A percentile compares a stretch with the other conserved stretches of the same genome.
These are phyloP conservation scores for Suillus fuscotomentosus DNA, from an alignment of 768 basidiomycete species.

Conservation along the genomic window DNA sequence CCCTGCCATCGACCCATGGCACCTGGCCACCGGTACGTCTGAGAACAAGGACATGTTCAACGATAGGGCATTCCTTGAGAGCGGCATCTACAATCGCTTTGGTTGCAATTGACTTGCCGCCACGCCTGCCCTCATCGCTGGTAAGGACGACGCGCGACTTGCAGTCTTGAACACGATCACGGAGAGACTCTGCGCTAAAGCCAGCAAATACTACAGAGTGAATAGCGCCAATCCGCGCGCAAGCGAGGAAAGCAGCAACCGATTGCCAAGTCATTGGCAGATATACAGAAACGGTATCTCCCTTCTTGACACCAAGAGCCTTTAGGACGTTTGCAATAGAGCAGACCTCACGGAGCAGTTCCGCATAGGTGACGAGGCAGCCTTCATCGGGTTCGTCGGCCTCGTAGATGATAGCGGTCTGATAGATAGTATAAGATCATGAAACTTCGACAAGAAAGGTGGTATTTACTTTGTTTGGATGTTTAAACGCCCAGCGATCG, in stretches of 20 bases:
- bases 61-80: conserved; percentile 75
- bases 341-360: conserved; percentile 90
- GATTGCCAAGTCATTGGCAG: conserved; percentile 96
- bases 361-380: conserved; percentile 70
- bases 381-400: conserved; percentile 91
- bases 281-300: conserved; percentile 92
- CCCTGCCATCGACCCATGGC: conserved; percentile 78
- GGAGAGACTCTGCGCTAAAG: conserved; percentile 91
- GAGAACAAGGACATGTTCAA: conserved; percentile 90
- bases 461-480: conserved; percentile 71
- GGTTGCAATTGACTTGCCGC: conserved; percentile 93
- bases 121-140: conserved; percentile 89
- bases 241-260: conserved; percentile 95
- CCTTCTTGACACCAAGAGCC: conserved; percentile 87
- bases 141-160: conserved; percentile 90
- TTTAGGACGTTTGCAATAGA: conserved; percentile 90
- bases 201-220: conserved; percentile 98
- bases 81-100: conserved; percentile 94
- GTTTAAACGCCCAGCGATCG: conserved; percentile 90
- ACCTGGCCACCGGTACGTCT: conserved; percentile 83
- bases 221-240: conserved; percentile 93
- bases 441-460: neutral
- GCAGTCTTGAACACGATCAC: conserved; percentile 91
- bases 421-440: neutral
- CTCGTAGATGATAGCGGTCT: conserved; percentile 98